Evolutionary conservation across 768 basidiomycete species (phyloP).

Genomic region (Termitomyces sp.): DNA sequence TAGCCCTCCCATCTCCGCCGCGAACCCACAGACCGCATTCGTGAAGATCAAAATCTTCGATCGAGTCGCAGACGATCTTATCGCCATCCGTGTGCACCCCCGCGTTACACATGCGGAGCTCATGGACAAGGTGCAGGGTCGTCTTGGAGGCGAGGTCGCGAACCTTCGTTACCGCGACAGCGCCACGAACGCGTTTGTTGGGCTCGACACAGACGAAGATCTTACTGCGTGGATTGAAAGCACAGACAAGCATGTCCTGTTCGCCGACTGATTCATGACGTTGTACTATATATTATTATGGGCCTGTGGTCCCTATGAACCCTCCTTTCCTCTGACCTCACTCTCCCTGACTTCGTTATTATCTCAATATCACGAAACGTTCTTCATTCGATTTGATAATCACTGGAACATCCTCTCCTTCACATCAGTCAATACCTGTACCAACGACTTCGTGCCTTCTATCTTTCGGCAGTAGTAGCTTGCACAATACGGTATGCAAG

Average conservation of each 20-base stretch:
- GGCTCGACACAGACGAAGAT: conserved; percentile 60
- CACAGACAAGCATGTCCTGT: conserved; percentile 82
- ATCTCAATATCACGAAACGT: conserved; percentile 11
- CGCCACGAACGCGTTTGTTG: conserved; percentile 60
- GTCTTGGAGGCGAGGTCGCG: conserved; percentile 72
- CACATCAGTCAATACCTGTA: conserved; percentile 11
- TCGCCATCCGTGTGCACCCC: conserved; percentile 96
- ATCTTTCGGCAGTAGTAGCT: conserved; percentile 2
- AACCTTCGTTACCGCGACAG: conserved; percentile 77
- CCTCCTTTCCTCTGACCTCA: neutral
- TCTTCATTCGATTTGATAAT: conserved; percentile 20
- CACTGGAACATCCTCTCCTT: conserved; percentile 7
- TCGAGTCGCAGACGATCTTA: conserved; percentile 88
- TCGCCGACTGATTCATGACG: conserved; percentile 54
- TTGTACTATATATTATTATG: neutral
- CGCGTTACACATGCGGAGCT: conserved; percentile 82
- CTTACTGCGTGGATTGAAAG: conserved; percentile 73
- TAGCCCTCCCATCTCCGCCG: conserved; percentile 72
- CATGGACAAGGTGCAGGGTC: conserved; percentile 87
- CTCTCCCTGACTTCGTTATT: neutral
- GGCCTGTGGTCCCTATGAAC: neutral
- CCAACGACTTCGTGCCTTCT: conserved; percentile 5
- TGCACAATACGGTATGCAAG: conserved; percentile 4
- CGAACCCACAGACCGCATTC: conserved; percentile 82
- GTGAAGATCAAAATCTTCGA: conserved; percentile 99